Base-by-base conservation (phyloP, 2,329 filamentous ascomycete species). In the Colletotrichum godetiae region DNA sequence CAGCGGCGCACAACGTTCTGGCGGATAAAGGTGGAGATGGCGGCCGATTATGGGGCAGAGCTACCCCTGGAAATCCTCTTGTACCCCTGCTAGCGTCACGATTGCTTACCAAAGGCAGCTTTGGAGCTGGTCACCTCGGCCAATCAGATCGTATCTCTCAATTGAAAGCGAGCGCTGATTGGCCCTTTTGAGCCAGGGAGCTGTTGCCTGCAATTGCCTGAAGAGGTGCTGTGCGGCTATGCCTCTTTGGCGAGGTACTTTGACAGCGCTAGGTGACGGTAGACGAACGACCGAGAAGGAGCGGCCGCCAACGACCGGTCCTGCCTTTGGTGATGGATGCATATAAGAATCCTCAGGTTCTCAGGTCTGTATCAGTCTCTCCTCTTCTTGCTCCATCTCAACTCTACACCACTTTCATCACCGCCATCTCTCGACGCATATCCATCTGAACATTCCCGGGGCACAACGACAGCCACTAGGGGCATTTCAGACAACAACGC, bases 201-300 rank as follows among this genome's bases (percentile, higher is more conserved):
- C 59, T 64, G 66, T 24, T 73, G 66, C 69, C 69, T 72, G 52
- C 22, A 29, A 33, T 29, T 11, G 60, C 60, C 60, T 29, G 27
- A 29, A 29, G 3, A 29, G 5, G 27, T 29, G 27, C 11, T 10
- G 33, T 35, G 7, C 11, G 33, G 33, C 33, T 10, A 8, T 49
- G 59, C 37, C 5, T 58, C 33, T 15, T 49, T 62, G 37, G 22
- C 33, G 31, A 29, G 4, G 22, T 7, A 13, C n/a, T 8, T 24
- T 31, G 19, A 8, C 37, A 22, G 19, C 12, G 15, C 31, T 24
- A n/a, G 4, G 11, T n/a, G 56, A 31, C 31, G 56, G 4, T 27
- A 49, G 42, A 49, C 52, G 12, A 27, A 29, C 59, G 11, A n/a
- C 58, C 24, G 5, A 46, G 42, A 22, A 49, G 42, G 42, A 49